Evolutionary conservation across 2,329 filamentous ascomycete genomes (phyloP).

Genomic region (Ceratocystis variospora): DNA sequence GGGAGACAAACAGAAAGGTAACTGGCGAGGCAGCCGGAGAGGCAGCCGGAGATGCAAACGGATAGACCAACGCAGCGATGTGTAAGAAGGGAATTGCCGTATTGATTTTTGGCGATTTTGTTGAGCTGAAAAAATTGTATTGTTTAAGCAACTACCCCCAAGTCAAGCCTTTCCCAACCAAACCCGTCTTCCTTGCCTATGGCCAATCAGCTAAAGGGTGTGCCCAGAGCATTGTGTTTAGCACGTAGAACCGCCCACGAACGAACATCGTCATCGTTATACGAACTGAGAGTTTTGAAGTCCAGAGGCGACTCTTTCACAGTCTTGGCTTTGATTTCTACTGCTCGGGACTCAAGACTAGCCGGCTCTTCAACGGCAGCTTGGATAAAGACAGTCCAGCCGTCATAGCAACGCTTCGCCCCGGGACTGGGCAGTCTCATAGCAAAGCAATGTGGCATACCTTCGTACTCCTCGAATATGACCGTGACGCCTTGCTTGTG

Average conservation of each 20-base stretch:
- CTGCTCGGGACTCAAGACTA: conserved; percentile 30
- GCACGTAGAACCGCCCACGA: background rate
- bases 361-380: conserved; percentile 28
- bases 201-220: background rate
- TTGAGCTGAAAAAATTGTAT: background rate
- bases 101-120: background rate
- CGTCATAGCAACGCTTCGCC: conserved; percentile 35
- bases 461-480: conserved; percentile 59
- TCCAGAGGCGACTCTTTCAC: conserved; percentile 35
- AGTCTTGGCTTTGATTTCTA: conserved; percentile 37
- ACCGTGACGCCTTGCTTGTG: conserved; percentile 44
- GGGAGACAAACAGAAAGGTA: background rate
- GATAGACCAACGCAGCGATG: background rate
- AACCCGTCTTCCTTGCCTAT: background rate
- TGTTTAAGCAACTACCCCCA: background rate
- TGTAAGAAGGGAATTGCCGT: background rate
- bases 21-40: background rate
- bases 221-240: background rate
- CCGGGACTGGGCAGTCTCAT: conserved; percentile 38
- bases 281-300: conserved; percentile 28
- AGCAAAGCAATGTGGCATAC: conserved; percentile 67
- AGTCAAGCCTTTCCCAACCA: background rate
- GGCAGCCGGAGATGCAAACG: background rate
- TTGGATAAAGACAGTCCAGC: conserved; percentile 44
- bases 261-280: background rate